Conservation (phyloP, 2,329 filamentous ascomycete genomes). For the Teratosphaeria pseudoeucalypti region DNA sequence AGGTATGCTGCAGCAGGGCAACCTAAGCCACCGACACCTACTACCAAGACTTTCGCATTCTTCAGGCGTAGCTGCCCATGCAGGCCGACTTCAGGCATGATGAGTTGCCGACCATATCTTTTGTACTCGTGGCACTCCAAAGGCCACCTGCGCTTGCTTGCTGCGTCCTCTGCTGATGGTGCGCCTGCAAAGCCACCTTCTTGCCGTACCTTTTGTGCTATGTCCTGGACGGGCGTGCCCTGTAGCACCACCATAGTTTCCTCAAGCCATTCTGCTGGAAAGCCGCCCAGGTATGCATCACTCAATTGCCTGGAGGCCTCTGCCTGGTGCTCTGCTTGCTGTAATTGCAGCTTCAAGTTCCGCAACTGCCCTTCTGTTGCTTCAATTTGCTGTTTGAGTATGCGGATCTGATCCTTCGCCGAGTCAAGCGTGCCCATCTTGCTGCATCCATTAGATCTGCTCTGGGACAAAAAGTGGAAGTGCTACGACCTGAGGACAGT, state of each 20-base stretch:
- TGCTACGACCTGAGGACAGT: too few species aligned
- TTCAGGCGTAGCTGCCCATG: conserved; percentile 67
- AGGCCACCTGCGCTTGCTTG: conserved; percentile 48
- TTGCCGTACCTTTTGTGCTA: conserved; percentile 13
- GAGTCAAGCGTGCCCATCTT: conserved; percentile 1
- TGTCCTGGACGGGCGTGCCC: conserved; percentile 6
- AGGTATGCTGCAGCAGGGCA: conserved; percentile 91
- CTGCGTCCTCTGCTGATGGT: neutral
- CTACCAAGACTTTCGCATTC: conserved; percentile 60
- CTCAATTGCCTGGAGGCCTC: conserved; percentile 17
- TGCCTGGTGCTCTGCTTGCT: conserved; percentile 30
- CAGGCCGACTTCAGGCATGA: conserved; percentile 71
- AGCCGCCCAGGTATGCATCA: conserved; percentile 26
- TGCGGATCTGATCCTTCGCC: conserved; percentile 21
- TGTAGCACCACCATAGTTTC: conserved; percentile 25
- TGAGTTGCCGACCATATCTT: conserved; percentile 83
- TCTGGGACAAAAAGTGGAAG: too few species aligned
- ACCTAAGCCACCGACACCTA: conserved; percentile 82
- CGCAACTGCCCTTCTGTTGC: conserved; percentile 32
- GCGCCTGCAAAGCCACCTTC: conserved; percentile 5
- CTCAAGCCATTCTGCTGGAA: conserved; percentile 33
- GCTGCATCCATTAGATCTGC: neutral
- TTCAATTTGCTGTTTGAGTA: conserved; percentile 32
- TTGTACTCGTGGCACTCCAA: conserved; percentile 64
- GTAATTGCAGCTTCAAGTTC: conserved; percentile 31